These are phyloP conservation scores for Phytophthora aleatoria DNA, from an alignment of 352 stramenopile genomes.

Conservation along the genomic window DNA sequence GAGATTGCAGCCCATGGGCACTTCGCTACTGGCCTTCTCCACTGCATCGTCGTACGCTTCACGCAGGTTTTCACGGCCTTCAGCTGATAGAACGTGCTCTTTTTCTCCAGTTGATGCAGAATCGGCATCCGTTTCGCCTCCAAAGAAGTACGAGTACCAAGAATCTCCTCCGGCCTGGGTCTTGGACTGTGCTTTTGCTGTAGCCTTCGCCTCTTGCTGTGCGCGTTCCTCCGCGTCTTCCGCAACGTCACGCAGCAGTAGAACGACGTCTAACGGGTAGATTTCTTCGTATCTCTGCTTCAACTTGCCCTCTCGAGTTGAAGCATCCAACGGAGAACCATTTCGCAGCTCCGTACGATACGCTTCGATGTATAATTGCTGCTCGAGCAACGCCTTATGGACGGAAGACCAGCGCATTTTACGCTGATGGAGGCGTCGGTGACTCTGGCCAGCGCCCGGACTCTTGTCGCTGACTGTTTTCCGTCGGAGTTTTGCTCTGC, in stretches of 20 bases:
- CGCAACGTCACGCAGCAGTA: slow-evolving; percentile 60
- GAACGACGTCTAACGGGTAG: slow-evolving; percentile 74
- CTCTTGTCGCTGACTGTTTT: slow-evolving; percentile 5
- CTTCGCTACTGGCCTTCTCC: slow-evolving; percentile 50
- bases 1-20: slow-evolving; percentile 72
- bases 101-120: slow-evolving; percentile 21
- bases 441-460: slow-evolving; percentile 1
- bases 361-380: slow-evolving; percentile 61
- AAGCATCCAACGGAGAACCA: slow-evolving; percentile 37
- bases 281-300: slow-evolving; percentile 59
- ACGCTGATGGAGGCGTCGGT: slow-evolving; percentile 21
- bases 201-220: slow-evolving; percentile 35
- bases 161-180: slow-evolving; percentile 28
- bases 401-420: slow-evolving; percentile 69
- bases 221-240: slow-evolving; percentile 61
- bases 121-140: slow-evolving; percentile 25
- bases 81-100: slow-evolving; percentile 59
- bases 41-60: slow-evolving; percentile 78
- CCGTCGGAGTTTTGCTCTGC: slow-evolving; percentile 31
- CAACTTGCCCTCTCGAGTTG: slow-evolving; percentile 46
- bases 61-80: slow-evolving; percentile 71
- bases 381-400: slow-evolving; percentile 55
- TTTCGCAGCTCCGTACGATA: slow-evolving; percentile 61
- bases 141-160: slow-evolving; percentile 88
- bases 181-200: slow-evolving; percentile 23